Evolutionary conservation across 169 alveolate genomes (phyloP), one percentile per base, ranked within the genome.

Genomic region (Theileria orientalis): DNA sequence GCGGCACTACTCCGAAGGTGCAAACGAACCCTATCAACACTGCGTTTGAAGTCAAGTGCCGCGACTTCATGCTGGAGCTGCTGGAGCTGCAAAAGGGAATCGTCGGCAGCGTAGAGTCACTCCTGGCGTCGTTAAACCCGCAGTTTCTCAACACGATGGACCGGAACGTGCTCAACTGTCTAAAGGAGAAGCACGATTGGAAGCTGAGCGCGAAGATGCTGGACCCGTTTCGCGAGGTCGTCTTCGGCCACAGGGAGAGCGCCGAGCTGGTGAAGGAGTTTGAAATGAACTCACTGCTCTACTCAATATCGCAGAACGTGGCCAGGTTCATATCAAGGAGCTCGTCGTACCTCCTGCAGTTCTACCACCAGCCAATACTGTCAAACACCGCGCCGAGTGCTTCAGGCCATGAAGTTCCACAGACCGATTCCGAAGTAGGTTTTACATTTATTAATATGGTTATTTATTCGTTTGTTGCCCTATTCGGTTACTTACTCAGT

Each of bases 161-260:
- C 66, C 14, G 32, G 66, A 56, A 56, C 37, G 42, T 56, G 3
- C 21, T 14, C 44, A 56, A 25, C 66, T 29, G 66, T 27, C 21
- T 56, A 32, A 3, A 37, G 66, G 66, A 56, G 21, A 56, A 56
- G 6, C 66, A 56, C 21, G 66, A 56, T 9, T 56, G 66, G 66
- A 56, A 56, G 7, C 19, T 56, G 21, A 32, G 37, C 2, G 25
- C 35, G 14, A 25, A 56, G 35, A 25, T 56, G 14, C 37, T 8
- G 37, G 37, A 23, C 16, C 66, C 66, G 2, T 56, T 56, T 14
- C 14, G 66, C 19, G 46, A 56, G 21, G 46, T 56, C 19, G 44
- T 56, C 14, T 56, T 56, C 32, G 16, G 46, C 66, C 14, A 0
- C 21, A 23, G 21, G 32, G 14, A 23, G 21, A 16, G n/a, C 66